Percentiles rank a stretch among this genome's conserved stretches.
Evolutionary conservation across 2,329 filamentous ascomycete genomes (phyloP).

Genomic region (Pestalotiopsis sp.): DNA sequence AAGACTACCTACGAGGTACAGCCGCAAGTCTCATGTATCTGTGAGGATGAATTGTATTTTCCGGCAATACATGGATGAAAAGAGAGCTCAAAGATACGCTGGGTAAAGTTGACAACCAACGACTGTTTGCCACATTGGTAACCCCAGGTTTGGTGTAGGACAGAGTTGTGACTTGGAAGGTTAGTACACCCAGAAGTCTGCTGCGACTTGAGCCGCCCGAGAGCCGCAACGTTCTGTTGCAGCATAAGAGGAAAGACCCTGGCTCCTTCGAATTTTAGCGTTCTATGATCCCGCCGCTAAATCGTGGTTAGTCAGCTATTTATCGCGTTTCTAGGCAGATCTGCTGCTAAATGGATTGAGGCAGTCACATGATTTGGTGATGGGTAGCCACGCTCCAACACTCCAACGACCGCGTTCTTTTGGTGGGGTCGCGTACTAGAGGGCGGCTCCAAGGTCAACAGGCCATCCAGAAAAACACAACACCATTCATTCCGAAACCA

Average conservation of each 20-base stretch:
- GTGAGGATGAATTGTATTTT: too few relatives aligned
- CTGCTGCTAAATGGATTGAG: not conserved
- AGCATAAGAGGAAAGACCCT: not conserved
- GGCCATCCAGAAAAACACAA: not conserved
- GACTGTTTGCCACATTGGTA: not conserved
- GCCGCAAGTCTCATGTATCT: too few relatives aligned
- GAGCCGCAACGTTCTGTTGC: not conserved
- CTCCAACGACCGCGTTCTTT: not conserved
- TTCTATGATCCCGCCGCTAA: not conserved
- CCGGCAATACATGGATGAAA: too few relatives aligned
- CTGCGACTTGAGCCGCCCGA: not conserved
- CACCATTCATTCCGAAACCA: not conserved
- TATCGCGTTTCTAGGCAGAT: not conserved
- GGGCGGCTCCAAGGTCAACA: not conserved
- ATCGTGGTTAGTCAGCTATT: not conserved
- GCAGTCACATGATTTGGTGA: conserved; percentile 17
- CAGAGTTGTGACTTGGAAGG: too few relatives aligned
- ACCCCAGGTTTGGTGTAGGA: too few relatives aligned
- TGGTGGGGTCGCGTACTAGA: conserved; percentile 9
- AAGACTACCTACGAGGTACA: too few relatives aligned
- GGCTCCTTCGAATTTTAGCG: not conserved
- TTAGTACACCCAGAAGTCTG: not conserved
- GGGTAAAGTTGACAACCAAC: not conserved
- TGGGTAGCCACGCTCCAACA: not conserved
- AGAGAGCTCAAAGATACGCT: not conserved